These are phyloP conservation scores for Botrytis elliptica DNA, from an alignment of 2,329 filamentous ascomycete genomes.

Conservation along the genomic window DNA sequence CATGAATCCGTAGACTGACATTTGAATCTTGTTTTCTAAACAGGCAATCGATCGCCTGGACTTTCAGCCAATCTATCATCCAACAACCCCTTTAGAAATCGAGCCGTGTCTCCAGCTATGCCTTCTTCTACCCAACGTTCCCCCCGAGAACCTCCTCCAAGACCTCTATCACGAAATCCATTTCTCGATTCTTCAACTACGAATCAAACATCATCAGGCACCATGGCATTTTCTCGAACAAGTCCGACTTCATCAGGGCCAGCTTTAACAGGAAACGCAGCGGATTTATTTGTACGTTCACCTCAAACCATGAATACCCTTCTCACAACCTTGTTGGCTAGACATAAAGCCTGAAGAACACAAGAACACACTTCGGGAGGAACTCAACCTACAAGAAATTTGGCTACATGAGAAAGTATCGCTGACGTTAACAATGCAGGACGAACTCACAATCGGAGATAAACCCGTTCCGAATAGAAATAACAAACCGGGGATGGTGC, in stretches of 20 bases:
- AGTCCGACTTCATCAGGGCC: conserved; percentile 42
- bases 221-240: conserved; percentile 49
- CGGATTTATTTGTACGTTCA: conserved; percentile 74
- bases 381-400: too few species aligned
- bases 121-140: conserved; percentile 47
- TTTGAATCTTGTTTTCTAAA: conserved; percentile 32
- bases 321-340: neutral
- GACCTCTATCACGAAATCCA: conserved; percentile 70
- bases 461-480: conserved; percentile 45
- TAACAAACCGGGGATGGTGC: conserved; percentile 30
- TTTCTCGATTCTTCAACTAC: conserved; percentile 60
- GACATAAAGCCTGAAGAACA: neutral
- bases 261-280: conserved; percentile 51
- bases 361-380: neutral
- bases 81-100: conserved; percentile 80
- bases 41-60: conserved; percentile 45
- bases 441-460: conserved; percentile 66
- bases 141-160: conserved; percentile 56
- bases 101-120: conserved; percentile 59
- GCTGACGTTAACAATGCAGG: conserved; percentile 49
- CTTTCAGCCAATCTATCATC: conserved; percentile 65
- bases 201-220: conserved; percentile 40
- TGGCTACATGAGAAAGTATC: neutral
- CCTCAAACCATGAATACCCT: neutral
- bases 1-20: conserved; percentile 36